Base-by-base conservation (phyloP, 768 basidiomycete species). In the Termitomyces sp. region DNA sequence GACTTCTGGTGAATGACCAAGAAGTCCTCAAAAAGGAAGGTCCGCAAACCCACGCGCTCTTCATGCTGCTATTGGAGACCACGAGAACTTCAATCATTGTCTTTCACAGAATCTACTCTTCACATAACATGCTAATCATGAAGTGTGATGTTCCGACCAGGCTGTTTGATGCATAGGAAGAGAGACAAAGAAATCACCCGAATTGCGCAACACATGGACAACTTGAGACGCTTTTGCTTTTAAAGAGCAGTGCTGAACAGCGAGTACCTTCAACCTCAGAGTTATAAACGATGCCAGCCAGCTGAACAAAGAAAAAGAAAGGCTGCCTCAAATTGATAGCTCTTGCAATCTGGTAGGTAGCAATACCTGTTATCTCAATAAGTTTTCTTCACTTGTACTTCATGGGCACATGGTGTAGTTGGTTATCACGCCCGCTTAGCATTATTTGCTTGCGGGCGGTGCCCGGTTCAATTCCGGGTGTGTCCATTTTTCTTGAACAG, bases 391-490 rank as follows among this genome's bases (percentile, higher is more conserved):
- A n/a, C n/a, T n/a, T n/a, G n/a, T n/a, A n/a, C n/a, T n/a, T n/a
- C n/a, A n/a, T 26, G 43, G 20, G 20, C 43, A 44, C 20, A 44
- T 22, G 40, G 40, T 42, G 40, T 42, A 42, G 40, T 42, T 42
- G 30, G 47, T 48, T 48, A 48, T 48, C 47, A 48, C 47, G 47
- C 47, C 47, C 47, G 47, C 47, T 48, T 48, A 48, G 47, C 47
- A 48, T 28, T 1, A 2, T 1, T 0, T 30, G 47, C 9, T 20
- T 48, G 47, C 30, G 30, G 47, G 30, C 47, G 47, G 47, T 48
- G n/a, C 47, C 47, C 30, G 30, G 30, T 32, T 48, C 47, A 48
- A 32, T 48, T 48, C 30, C 30, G 47, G 47, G 47, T 48, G 47
- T 32, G 47, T 48, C 47, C 47, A 48, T 14, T 35, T 35, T 35